These are phyloP conservation scores for Blumeria hordei DNA, from an alignment of 2,329 filamentous ascomycete species.

Conservation along the genomic window DNA sequence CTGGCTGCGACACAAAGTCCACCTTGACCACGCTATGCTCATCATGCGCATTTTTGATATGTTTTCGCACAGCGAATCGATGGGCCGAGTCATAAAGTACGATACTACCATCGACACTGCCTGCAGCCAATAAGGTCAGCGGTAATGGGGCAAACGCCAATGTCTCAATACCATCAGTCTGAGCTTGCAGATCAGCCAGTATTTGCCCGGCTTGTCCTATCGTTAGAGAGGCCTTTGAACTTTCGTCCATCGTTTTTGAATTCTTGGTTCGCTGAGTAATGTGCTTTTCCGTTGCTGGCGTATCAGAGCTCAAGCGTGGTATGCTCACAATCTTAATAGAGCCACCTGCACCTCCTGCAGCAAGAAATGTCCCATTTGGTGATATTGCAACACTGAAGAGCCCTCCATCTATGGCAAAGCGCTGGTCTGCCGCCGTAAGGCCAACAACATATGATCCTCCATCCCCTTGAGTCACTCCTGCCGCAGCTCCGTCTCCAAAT, in stretches of 20 bases:
- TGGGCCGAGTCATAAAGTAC: conserved; percentile 70
- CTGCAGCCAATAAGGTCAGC: conserved; percentile 33
- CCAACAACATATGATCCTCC: conserved; percentile 44
- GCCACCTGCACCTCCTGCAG: conserved; percentile 70
- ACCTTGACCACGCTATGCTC: conserved; percentile 83
- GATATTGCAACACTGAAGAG: conserved; percentile 72
- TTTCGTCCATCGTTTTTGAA: conserved; percentile 9
- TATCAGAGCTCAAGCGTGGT: conserved; percentile 27
- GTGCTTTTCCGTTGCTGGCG: background rate
- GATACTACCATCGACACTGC: conserved; percentile 53
- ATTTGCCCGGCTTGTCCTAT: conserved; percentile 41
- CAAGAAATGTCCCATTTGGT: conserved; percentile 54
- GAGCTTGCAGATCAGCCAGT: conserved; percentile 60
- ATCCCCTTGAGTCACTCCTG: conserved; percentile 28
- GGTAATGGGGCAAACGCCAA: conserved; percentile 34
- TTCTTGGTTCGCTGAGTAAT: conserved; percentile 7
- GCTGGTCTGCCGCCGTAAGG: conserved; percentile 59
- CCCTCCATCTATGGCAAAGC: conserved; percentile 78
- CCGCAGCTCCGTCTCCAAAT: conserved; percentile 17
- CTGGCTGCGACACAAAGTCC: conserved; percentile 45
- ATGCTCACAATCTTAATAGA: conserved; percentile 67
- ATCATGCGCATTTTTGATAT: conserved; percentile 63
- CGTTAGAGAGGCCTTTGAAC: conserved; percentile 8
- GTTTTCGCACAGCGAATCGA: conserved; percentile 63
- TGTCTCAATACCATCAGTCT: conserved; percentile 59